Evolutionary conservation across 768 basidiomycete genomes (phyloP).

Genomic region (Lentinula aciculospora): DNA sequence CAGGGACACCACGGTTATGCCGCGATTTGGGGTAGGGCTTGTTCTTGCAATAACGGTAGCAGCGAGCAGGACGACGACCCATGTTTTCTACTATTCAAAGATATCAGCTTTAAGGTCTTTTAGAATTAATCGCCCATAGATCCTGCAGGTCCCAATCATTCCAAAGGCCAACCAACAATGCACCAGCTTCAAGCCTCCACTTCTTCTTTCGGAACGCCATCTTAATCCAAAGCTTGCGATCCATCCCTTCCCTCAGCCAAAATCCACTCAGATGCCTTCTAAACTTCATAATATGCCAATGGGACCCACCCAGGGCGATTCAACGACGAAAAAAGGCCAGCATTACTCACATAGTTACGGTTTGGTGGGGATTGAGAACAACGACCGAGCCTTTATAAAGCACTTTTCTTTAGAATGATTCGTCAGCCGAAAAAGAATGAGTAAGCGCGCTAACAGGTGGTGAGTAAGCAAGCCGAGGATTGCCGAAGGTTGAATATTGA

Average conservation of each 20-base stretch:
- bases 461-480: neutral
- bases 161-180: neutral
- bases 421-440: neutral
- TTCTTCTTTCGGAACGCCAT: neutral
- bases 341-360: neutral
- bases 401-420: neutral
- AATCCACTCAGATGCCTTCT: neutral
- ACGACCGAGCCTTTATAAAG: neutral
- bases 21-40: slow-evolving; percentile 95
- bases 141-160: neutral
- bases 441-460: neutral
- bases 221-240: neutral
- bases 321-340: neutral
- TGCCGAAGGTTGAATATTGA: neutral
- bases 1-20: slow-evolving; percentile 99
- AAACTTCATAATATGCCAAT: neutral
- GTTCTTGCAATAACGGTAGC: slow-evolving; percentile 99
- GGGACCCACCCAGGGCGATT: neutral
- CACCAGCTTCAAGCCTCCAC: neutral
- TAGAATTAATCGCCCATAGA: neutral
- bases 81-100: slow-evolving; percentile 37
- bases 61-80: slow-evolving; percentile 97
- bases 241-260: neutral
- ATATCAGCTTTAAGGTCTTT: neutral
- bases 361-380: neutral